Conservation (phyloP, 1,139 yeast genomes). For the Scheffersomyces stambukii region DNA sequence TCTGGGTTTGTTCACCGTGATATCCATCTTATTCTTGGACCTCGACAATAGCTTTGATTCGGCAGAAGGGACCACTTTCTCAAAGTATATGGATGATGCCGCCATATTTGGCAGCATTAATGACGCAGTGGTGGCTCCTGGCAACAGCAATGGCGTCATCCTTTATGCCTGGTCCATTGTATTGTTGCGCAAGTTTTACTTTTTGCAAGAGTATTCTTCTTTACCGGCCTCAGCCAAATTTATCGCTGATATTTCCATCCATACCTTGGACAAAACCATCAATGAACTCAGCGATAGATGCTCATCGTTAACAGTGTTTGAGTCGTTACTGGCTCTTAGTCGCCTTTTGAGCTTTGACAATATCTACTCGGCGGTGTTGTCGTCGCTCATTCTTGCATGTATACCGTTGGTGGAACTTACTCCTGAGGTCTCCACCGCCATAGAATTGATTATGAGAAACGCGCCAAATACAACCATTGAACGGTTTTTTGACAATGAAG, state of each 20-base stretch:
- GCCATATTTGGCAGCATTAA: constrained; percentile 38
- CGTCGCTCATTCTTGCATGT: constrained; percentile 55
- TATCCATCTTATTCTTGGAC: constrained; percentile 51
- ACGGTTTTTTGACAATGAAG: constrained; percentile 52
- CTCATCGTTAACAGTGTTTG: constrained; percentile 44
- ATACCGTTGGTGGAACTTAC: constrained; percentile 62
- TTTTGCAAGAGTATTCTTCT: constrained; percentile 35
- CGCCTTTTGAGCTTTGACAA: constrained; percentile 45
- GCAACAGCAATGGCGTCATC: constrained; percentile 24
- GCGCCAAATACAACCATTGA: constrained; percentile 57
- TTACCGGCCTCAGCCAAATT: constrained; percentile 8
- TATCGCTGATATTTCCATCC: constrained; percentile 14
- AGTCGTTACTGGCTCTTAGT: constrained; percentile 39
- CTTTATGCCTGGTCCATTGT: constrained; percentile 72
- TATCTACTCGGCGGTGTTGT: constrained; percentile 54
- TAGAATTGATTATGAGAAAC: constrained; percentile 45
- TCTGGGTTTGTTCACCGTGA: constrained; percentile 45
- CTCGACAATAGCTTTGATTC: constrained; percentile 43
- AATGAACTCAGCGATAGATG: constrained; percentile 41
- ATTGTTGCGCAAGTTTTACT: constrained; percentile 50
- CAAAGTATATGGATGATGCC: constrained; percentile 41
- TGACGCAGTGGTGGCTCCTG: constrained; percentile 19
- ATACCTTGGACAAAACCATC: constrained; percentile 15
- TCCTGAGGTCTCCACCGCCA: constrained; percentile 48
- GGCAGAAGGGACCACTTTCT: constrained; percentile 17